Evolutionary conservation across 2,329 filamentous ascomycete species (phyloP).

Genomic region (Aspergillus viridinutans): DNA sequence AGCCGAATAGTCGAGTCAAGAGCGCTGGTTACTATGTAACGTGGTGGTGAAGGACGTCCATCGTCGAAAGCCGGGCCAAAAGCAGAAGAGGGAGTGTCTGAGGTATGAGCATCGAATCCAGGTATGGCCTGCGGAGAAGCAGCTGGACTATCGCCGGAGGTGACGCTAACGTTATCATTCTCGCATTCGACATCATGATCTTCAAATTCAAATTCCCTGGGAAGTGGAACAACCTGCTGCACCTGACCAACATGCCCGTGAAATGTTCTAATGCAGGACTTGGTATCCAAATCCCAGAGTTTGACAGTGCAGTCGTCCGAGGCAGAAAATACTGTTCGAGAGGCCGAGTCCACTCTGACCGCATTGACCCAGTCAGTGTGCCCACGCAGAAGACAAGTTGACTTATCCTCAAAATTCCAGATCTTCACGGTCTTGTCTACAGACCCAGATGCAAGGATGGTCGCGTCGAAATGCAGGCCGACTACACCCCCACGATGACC

Average conservation of each 20-base stretch:
- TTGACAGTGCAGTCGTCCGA: slow-evolving; percentile 91
- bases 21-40: slow-evolving; percentile 89
- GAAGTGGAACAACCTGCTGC: slow-evolving; percentile 82
- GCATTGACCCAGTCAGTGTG: slow-evolving; percentile 96
- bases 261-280: slow-evolving; percentile 70
- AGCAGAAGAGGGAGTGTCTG: slow-evolving; percentile 44
- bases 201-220: slow-evolving; percentile 84
- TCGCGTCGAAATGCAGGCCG: slow-evolving; percentile 79
- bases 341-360: slow-evolving; percentile 78
- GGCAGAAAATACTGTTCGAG: slow-evolving; percentile 83
- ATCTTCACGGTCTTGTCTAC: slow-evolving; percentile 87
- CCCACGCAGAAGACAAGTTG: slow-evolving; percentile 73
- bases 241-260: slow-evolving; percentile 92
- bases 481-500: slow-evolving; percentile 81
- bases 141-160: slow-evolving; percentile 27
- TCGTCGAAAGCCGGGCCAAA: slow-evolving; percentile 62
- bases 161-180: slow-evolving; percentile 50
- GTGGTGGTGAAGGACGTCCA: slow-evolving; percentile 68
- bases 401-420: slow-evolving; percentile 84
- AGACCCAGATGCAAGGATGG: slow-evolving; percentile 81
- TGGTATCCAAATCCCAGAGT: slow-evolving; percentile 87
- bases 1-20: slow-evolving; percentile 87
- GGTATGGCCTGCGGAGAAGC: slow-evolving; percentile 21
- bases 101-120: slow-evolving; percentile 19
- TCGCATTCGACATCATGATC: slow-evolving; percentile 57